phyloP scores from a whole-genome alignment of 2,329 filamentous ascomycete species.

The Trichoderma lentiforme region DNA sequence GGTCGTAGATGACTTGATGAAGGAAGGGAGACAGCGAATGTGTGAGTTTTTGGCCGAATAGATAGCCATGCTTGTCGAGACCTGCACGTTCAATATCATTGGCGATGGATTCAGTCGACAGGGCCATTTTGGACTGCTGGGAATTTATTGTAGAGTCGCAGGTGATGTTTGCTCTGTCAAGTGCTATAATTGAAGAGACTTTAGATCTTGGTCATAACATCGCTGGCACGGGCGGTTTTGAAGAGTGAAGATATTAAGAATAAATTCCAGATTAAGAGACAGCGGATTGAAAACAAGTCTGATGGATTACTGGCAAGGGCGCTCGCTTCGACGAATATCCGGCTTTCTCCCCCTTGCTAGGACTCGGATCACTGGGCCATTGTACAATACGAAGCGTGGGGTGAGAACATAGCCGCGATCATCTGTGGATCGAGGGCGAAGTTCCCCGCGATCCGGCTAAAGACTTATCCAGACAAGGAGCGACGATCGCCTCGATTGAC shows the following conservation, averaged over 20 bases:
- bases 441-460: conserved; percentile 4
- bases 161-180: background rate
- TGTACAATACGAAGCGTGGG: background rate
- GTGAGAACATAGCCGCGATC: background rate
- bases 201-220: background rate
- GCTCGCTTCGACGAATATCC: background rate
- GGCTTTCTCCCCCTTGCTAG: background rate
- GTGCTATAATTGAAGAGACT: background rate
- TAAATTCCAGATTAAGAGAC: background rate
- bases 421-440: background rate
- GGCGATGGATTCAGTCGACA: background rate
- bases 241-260: background rate
- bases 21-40: conserved; percentile 14
- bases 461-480: conserved; percentile 1
- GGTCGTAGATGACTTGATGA: conserved; percentile 12
- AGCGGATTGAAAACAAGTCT: background rate
- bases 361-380: background rate
- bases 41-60: conserved; percentile 9
- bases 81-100: background rate
- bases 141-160: background rate
- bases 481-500: background rate
- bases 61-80: conserved; percentile 11
- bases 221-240: background rate
- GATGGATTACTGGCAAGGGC: background rate
- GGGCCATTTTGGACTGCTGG: background rate